phyloP scores from a whole-genome alignment of 345 rosid species.

The Arabis hirsuta region DNA sequence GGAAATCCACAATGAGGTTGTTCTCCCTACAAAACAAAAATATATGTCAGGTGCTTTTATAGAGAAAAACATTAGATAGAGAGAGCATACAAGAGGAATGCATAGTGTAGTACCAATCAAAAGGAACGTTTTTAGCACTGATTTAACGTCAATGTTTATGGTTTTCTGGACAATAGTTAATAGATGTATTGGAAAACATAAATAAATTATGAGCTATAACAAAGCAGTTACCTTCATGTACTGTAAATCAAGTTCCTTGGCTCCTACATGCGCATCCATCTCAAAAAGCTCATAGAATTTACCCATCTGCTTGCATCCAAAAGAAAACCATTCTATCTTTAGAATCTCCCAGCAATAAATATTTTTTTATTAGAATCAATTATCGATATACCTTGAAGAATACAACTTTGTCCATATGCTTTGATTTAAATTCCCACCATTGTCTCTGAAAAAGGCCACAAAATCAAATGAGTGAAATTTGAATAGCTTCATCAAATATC shows the following conservation, averaged over 20 bases:
- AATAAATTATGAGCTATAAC: conserved; percentile 1
- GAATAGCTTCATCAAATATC: conserved; percentile 29
- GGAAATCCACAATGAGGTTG: conserved; percentile 99
- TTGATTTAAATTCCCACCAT: conserved; percentile 99
- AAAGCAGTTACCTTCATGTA: conserved; percentile 85
- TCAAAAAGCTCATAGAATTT: conserved; percentile 98
- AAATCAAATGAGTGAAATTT: conserved; percentile 31
- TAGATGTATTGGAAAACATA: conserved; percentile 5
- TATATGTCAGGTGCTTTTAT: conserved; percentile 24
- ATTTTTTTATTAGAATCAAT: conserved; percentile 5
- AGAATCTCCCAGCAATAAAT: conserved; percentile 2
- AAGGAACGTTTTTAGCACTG: conserved; percentile 5
- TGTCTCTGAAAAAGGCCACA: conserved; percentile 64
- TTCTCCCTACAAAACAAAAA: conserved; percentile 66
- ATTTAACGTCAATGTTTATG: background rate
- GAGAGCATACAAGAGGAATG: conserved; percentile 5
- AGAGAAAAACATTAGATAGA: conserved; percentile 2
- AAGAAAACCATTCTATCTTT: conserved; percentile 14
- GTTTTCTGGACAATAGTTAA: background rate
- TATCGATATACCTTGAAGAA: conserved; percentile 79
- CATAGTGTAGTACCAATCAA: conserved; percentile 1
- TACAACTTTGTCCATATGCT: conserved; percentile 97
- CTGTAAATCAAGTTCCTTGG: conserved; percentile 89
- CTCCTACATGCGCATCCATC: conserved; percentile 98
- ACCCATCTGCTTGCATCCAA: conserved; percentile 73